These are phyloP conservation scores for Urochloa ruziziensis DNA, from an alignment of 176 grass and related monocot species.

Conservation along the genomic window DNA sequence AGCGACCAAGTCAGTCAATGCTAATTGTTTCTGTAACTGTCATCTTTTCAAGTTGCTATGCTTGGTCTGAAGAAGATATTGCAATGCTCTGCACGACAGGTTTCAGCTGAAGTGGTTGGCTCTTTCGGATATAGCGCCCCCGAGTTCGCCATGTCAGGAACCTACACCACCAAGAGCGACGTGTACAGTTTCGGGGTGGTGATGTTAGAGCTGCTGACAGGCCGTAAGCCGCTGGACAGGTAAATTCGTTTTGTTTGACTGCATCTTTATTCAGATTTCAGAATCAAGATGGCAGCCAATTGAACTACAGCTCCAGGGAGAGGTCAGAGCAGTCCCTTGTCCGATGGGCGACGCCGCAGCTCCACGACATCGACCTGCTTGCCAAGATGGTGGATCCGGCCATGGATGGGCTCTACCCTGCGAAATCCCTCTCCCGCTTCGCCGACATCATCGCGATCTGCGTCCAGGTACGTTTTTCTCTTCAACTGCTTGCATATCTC, in stretches of 20 bases:
- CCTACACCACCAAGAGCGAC: slow-evolving; percentile 78
- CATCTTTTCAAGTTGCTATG: neutral
- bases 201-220: slow-evolving; percentile 93
- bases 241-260: too few relatives aligned
- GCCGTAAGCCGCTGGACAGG: slow-evolving; percentile 90
- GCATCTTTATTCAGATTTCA: too few relatives aligned
- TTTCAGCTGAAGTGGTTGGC: slow-evolving; percentile 65
- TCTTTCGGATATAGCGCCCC: slow-evolving; percentile 96
- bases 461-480: slow-evolving; percentile 64
- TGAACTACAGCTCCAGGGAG: slow-evolving; percentile 57
- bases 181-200: slow-evolving; percentile 97
- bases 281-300: neutral
- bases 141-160: slow-evolving; percentile 90
- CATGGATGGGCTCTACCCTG: slow-evolving; percentile 91
- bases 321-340: slow-evolving; percentile 85
- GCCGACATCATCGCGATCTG: slow-evolving; percentile 92
- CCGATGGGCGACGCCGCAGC: slow-evolving; percentile 88
- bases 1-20: neutral
- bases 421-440: slow-evolving; percentile 88
- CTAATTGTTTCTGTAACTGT: neutral
- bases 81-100: slow-evolving; percentile 36
- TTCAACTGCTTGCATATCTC: neutral
- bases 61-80: neutral
- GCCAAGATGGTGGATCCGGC: slow-evolving; percentile 92
- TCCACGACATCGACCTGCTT: slow-evolving; percentile 85